Conservation (phyloP, 2,329 filamentous ascomycete genomes). For the Fusarium sp. region DNA sequence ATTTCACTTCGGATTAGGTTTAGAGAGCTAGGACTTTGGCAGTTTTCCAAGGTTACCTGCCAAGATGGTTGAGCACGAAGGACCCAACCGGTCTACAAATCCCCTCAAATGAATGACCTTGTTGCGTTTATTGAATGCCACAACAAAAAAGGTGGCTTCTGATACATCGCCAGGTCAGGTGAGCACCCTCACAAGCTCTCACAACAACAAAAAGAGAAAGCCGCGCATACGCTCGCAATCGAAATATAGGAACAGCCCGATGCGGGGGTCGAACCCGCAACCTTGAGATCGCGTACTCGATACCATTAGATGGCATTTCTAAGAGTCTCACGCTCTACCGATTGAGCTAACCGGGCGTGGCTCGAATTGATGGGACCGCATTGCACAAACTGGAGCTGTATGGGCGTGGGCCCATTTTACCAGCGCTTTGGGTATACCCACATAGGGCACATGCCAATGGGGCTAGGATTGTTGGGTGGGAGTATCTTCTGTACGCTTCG, state of each 20-base stretch:
- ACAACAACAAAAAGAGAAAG: constrained; percentile 21
- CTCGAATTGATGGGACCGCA: background rate
- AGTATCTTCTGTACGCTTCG: background rate
- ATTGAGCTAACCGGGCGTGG: constrained; percentile 45
- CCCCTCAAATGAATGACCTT: too few species aligned
- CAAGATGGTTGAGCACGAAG: too few species aligned
- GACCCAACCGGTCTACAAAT: too few species aligned
- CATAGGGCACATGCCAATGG: background rate
- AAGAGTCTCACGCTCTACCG: constrained; percentile 75
- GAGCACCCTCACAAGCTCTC: background rate
- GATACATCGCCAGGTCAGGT: background rate
- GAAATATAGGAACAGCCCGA: constrained; percentile 44
- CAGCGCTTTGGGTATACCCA: background rate
- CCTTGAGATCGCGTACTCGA: constrained; percentile 57
- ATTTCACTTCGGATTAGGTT: too few species aligned
- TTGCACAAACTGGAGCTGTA: background rate
- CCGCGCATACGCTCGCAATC: constrained; percentile 34
- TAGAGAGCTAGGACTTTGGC: too few species aligned
- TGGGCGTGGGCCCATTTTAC: background rate
- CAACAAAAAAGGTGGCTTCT: background rate
- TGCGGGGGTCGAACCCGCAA: constrained; percentile 64
- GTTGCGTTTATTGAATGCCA: background rate
- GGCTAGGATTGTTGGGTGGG: background rate
- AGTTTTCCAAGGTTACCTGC: too few species aligned
- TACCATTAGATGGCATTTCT: background rate